Base-by-base conservation (phyloP, 805 yeast species). In the Blastobotrys mokoenaii region DNA sequence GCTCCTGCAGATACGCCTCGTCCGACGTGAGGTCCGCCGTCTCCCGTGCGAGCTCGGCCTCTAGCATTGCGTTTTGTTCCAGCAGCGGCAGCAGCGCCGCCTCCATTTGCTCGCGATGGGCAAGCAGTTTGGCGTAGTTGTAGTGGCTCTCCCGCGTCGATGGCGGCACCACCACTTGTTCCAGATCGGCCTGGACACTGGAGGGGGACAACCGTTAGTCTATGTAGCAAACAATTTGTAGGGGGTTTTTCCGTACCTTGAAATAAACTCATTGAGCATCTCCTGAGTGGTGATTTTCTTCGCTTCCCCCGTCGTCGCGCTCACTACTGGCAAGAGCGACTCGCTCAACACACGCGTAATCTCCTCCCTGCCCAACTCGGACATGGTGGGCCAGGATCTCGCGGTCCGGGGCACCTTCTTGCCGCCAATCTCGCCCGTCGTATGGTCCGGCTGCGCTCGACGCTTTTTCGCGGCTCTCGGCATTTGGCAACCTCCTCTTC, bases 51-150 rank as follows among this genome's bases (percentile, higher is more conserved):
- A 50, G 25, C 38, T 48, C 47, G 15, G 42, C 25, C 31, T 50
- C 51, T 16, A 50, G 40, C 10, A 37, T 30, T 10, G 45, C 25
- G 7, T 45, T 43, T 31, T 53, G 54, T 29, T 49, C 53, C 36
- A 44, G 12, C 34, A 47, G 30, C 6, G 53, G 53, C 39, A 44
- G 41, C 33, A 49, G 37, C 12, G 43, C 48, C 7, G 38, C 33
- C 20, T 51, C 52, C 30, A 53, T 44, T 10, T 38, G 44, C 4
- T 37, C 45, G 9, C 44, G 41, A 32, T 45, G 48, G 31, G 41
- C 43, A 32, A 40, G n/a, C 40, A 51, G 41, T 14, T 22, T 31
- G 14, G 45, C 53, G 32, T 46, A 47, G 34, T 42, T 43, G 40
- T 45, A 53, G 12, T 43, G 48, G 8, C 34, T 17, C 16, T 53